Evolutionary conservation across 306 rosid genomes (phyloP).

Genomic region (Medicago lupulina): DNA sequence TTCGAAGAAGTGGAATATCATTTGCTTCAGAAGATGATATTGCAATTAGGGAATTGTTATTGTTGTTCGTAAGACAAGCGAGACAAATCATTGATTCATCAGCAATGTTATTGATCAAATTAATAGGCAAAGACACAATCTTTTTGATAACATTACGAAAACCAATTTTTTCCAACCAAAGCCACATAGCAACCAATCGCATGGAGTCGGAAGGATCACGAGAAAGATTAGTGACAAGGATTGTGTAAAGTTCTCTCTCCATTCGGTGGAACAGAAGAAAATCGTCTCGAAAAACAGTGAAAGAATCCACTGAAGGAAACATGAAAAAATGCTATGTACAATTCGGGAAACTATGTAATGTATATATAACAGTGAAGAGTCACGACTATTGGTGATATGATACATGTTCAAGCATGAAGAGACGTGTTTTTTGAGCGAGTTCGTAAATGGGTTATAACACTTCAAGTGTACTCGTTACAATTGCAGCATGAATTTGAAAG

Average conservation of each 20-base stretch:
- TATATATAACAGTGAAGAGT: not conserved
- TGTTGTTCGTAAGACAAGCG: conserved; percentile 32
- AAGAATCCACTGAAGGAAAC: conserved; percentile 5
- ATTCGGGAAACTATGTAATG: not conserved
- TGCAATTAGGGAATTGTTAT: not conserved
- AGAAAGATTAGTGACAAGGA: conserved; percentile 50
- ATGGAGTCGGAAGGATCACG: conserved; percentile 70
- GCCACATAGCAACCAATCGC: conserved; percentile 66
- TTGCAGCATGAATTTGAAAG: not conserved
- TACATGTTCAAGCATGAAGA: not conserved
- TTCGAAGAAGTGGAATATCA: conserved; percentile 57
- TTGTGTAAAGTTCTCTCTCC: conserved; percentile 61
- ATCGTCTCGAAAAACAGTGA: conserved; percentile 46
- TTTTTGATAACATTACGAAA: conserved; percentile 49
- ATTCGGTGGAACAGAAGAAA: conserved; percentile 58
- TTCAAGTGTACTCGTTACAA: not conserved
- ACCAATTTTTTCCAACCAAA: conserved; percentile 74
- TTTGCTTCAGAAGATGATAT: not conserved
- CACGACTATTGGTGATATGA: not conserved
- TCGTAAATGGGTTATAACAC: not conserved
- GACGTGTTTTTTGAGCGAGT: not conserved
- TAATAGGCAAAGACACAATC: conserved; percentile 47
- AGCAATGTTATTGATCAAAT: conserved; percentile 61
- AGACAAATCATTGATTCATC: conserved; percentile 64
- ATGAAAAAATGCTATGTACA: not conserved